phyloP scores from a whole-genome alignment of 306 rosid genomes.

The Fragaria ananassa region DNA sequence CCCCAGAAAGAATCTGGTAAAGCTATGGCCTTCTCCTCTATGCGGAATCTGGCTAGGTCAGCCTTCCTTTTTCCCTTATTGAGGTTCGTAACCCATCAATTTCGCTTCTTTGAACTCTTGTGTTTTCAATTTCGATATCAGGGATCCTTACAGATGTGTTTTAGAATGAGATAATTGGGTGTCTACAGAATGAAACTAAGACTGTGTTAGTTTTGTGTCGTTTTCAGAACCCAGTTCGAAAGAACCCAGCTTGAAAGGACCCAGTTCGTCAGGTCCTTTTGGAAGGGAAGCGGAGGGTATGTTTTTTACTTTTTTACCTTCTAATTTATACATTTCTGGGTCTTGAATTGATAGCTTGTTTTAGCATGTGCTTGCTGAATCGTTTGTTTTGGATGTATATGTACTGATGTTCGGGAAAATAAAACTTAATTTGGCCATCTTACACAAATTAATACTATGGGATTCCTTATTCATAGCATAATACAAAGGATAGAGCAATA shows the following conservation, averaged over 20 bases:
- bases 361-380: not conserved
- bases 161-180: not conserved
- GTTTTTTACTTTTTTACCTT: not conserved
- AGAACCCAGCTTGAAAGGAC: not conserved
- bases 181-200: too few relatives aligned
- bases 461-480: too few relatives aligned
- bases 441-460: too few relatives aligned
- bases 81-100: not conserved
- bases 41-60: not conserved
- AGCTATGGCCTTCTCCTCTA: not conserved
- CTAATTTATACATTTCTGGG: not conserved
- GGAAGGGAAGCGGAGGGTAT: not conserved
- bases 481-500: not conserved
- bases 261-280: not conserved
- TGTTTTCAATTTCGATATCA: not conserved
- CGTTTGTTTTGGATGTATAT: not conserved
- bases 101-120: not conserved
- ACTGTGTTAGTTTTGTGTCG: not conserved
- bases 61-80: not conserved
- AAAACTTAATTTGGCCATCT: too few relatives aligned
- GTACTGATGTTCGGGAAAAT: not conserved
- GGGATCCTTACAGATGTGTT: not conserved
- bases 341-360: not conserved
- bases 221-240: conserved; percentile 2
- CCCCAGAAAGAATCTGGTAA: not conserved